Percentiles rank a stretch among this genome's conserved stretches.
phyloP scores from a whole-genome alignment of 2,329 filamentous ascomycete genomes.

The Pestalotiopsis fici region DNA sequence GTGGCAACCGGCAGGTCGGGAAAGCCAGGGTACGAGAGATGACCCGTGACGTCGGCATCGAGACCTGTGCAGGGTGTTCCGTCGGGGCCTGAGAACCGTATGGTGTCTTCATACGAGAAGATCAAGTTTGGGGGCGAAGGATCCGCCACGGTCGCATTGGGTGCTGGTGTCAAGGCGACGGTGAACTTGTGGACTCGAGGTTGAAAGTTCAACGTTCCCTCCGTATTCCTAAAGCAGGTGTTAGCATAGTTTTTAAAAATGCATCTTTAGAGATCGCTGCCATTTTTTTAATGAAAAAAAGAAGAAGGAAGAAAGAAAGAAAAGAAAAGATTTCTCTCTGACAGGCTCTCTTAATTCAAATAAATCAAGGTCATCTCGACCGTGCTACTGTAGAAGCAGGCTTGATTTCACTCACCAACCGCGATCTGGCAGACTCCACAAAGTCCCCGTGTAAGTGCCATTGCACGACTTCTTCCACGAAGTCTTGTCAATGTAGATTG shows the following conservation, averaged over 20 bases:
- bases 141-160: conserved; percentile 48
- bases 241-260: background rate
- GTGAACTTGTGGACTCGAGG: conserved; percentile 68
- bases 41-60: conserved; percentile 57
- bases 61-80: conserved; percentile 65
- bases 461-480: conserved; percentile 58
- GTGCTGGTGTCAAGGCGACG: conserved; percentile 56
- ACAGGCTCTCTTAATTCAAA: no score
- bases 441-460: conserved; percentile 58
- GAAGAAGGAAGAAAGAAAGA: no score
- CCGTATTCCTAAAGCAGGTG: conserved; percentile 55
- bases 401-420: conserved; percentile 66
- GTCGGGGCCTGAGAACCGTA: conserved; percentile 64
- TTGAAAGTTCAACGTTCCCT: conserved; percentile 70
- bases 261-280: background rate
- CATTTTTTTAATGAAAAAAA: no score
- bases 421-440: conserved; percentile 67
- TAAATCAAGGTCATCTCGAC: no score
- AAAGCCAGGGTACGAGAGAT: conserved; percentile 57
- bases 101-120: conserved; percentile 64
- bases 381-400: no score
- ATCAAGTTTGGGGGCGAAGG: conserved; percentile 62
- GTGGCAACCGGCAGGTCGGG: conserved; percentile 63
- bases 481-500: conserved; percentile 54
- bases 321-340: no score